Evolutionary conservation across 768 basidiomycete genomes (phyloP).

Genomic region (Lactarius deliciosus): DNA sequence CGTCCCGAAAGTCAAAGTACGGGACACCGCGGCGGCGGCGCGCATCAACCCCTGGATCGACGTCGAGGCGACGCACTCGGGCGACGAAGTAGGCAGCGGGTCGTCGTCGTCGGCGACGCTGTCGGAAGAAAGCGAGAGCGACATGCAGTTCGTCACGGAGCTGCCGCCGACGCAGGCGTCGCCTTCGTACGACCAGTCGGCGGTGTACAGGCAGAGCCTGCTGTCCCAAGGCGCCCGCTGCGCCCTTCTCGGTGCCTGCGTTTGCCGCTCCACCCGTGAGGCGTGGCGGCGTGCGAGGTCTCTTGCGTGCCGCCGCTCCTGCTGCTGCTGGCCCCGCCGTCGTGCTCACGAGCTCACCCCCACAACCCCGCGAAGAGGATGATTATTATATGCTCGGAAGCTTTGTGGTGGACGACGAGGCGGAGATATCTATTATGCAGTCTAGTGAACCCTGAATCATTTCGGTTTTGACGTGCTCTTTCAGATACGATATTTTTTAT

Average conservation of each 20-base stretch:
- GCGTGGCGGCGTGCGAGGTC: conserved; percentile 37
- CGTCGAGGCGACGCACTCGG: conserved; percentile 74
- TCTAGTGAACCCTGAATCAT: conserved; percentile 30
- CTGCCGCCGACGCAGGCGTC: conserved; percentile 65
- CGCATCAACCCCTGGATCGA: conserved; percentile 54
- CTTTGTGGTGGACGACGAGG: conserved; percentile 81
- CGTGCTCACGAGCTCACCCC: conserved; percentile 61
- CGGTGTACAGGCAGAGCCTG: conserved; percentile 68
- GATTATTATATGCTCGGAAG: conserved; percentile 74
- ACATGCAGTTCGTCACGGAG: conserved; percentile 64
- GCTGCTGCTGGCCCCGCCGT: conserved; percentile 37
- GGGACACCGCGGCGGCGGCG: conserved; percentile 38
- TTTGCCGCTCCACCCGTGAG: conserved; percentile 57
- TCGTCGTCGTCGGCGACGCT: conserved; percentile 50
- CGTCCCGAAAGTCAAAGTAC: conserved; percentile 34
- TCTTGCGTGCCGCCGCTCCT: conserved; percentile 31
- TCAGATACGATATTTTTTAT: neutral
- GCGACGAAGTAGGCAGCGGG: conserved; percentile 64
- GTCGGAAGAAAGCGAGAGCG: conserved; percentile 57
- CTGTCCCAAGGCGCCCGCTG: conserved; percentile 62
- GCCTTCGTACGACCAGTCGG: conserved; percentile 69
- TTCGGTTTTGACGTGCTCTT: neutral
- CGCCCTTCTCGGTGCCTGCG: conserved; percentile 41
- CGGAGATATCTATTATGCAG: conserved; percentile 52
- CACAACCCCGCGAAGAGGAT: conserved; percentile 44